Evolutionary conservation across 2,329 filamentous ascomycete genomes (phyloP).

Genomic region (Exutisphaerella laricina): DNA sequence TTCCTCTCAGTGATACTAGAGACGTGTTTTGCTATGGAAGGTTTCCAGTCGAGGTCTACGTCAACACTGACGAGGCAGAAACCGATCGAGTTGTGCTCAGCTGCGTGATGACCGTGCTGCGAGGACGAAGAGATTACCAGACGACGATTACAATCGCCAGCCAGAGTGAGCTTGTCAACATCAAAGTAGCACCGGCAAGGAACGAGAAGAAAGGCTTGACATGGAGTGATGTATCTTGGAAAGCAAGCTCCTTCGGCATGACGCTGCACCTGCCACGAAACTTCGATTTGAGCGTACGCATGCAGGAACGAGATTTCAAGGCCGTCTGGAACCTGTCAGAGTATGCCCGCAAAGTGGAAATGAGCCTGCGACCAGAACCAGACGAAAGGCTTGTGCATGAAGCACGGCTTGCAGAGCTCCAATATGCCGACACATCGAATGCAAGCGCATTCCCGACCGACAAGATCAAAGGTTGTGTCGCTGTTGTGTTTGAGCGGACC

Average conservation of each 20-base stretch:
- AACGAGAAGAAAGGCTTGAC: constrained; percentile 53
- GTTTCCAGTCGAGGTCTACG: constrained; percentile 65
- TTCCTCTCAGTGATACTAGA: constrained; percentile 70
- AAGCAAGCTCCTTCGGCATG: constrained; percentile 59
- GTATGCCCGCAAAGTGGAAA: constrained; percentile 71
- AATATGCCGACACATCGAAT: constrained; percentile 72
- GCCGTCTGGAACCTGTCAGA: constrained; percentile 79
- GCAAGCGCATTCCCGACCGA: constrained; percentile 71
- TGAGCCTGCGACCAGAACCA: constrained; percentile 60
- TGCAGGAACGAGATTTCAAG: constrained; percentile 71
- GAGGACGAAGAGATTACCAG: constrained; percentile 62
- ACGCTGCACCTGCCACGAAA: constrained; percentile 68
- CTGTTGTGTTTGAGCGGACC: constrained; percentile 69
- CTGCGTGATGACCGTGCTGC: constrained; percentile 69
- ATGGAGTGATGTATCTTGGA: constrained; percentile 82
- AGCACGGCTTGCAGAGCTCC: constrained; percentile 64
- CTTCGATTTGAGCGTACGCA: constrained; percentile 65
- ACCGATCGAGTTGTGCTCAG: constrained; percentile 64
- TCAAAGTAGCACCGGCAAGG: constrained; percentile 60
- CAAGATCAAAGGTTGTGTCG: constrained; percentile 62
- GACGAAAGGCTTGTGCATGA: constrained; percentile 68
- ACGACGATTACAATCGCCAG: constrained; percentile 71
- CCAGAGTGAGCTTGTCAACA: constrained; percentile 70
- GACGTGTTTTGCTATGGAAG: constrained; percentile 74
- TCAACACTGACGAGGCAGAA: constrained; percentile 67